Percentiles rank a stretch among this genome's conserved stretches.
Conservation (phyloP, 108 stramenopile species). For the Nannochloropsis gaditana region DNA sequence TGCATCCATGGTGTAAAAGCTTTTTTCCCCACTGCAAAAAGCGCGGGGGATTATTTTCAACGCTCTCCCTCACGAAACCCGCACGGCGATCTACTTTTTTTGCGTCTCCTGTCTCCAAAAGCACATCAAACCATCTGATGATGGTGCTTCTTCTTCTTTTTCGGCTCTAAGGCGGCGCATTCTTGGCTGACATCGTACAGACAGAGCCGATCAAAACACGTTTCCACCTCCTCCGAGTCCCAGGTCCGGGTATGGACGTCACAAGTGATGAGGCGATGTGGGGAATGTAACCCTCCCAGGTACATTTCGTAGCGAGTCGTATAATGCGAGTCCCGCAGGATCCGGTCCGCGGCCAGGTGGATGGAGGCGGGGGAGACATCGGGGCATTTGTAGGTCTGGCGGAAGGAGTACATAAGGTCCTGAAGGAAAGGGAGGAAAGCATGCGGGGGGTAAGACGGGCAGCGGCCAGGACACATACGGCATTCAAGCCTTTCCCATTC, state of each 20-base stretch:
- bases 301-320: background rate
- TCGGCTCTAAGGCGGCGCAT: background rate
- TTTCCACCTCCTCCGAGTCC: conserved; percentile 12
- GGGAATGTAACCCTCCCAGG: background rate
- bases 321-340: background rate
- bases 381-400: background rate
- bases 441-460: background rate
- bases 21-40: no score
- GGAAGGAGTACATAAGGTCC: conserved; percentile 5
- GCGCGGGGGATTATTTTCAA: no score
- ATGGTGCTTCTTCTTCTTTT: background rate
- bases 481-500: background rate
- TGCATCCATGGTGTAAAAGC: no score
- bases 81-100: no score
- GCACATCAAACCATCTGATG: no score
- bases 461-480: background rate
- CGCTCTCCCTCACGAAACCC: no score
- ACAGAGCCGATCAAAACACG: background rate
- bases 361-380: background rate
- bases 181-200: background rate
- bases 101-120: no score
- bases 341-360: background rate
- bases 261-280: background rate
- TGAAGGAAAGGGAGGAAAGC: background rate
- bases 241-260: conserved; percentile 3